Percentiles rank a stretch among this genome's conserved stretches.
These are phyloP conservation scores for Hanseniaspora lindneri DNA, from an alignment of 805 yeast species.

Conservation along the genomic window DNA sequence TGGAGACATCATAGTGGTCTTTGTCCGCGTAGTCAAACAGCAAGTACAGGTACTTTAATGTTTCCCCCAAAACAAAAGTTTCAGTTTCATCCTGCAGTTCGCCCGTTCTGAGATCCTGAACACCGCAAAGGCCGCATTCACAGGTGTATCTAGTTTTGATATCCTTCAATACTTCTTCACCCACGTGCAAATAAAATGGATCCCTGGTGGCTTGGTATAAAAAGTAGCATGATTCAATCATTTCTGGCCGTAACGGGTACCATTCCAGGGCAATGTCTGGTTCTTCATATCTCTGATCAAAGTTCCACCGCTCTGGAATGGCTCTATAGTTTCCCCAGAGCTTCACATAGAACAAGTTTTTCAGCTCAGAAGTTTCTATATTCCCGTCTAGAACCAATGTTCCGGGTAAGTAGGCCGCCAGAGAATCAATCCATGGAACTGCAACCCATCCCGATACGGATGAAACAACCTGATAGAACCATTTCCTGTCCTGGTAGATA, in stretches of 20 bases:
- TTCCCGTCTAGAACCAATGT: slow-evolving; percentile 70
- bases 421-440: slow-evolving; percentile 68
- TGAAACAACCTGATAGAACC: slow-evolving; percentile 49
- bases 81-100: slow-evolving; percentile 73
- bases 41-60: slow-evolving; percentile 68
- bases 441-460: slow-evolving; percentile 38
- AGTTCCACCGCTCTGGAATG: slow-evolving; percentile 82
- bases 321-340: slow-evolving; percentile 71
- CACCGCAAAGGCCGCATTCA: slow-evolving; percentile 72
- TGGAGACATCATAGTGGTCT: slow-evolving; percentile 26
- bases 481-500: slow-evolving; percentile 39
- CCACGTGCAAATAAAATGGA: slow-evolving; percentile 69
- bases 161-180: slow-evolving; percentile 49
- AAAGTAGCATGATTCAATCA: slow-evolving; percentile 77
- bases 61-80: slow-evolving; percentile 77
- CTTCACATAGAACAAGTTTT: slow-evolving; percentile 55
- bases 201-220: slow-evolving; percentile 75
- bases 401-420: slow-evolving; percentile 84
- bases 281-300: slow-evolving; percentile 16
- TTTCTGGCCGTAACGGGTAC: slow-evolving; percentile 91
- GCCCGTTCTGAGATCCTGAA: slow-evolving; percentile 54
- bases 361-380: slow-evolving; percentile 46
- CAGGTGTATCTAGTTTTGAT: slow-evolving; percentile 42
- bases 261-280: slow-evolving; percentile 53
- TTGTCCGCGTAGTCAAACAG: slow-evolving; percentile 64